These are phyloP conservation scores for Verticillium nubilum DNA, from an alignment of 2,329 filamentous ascomycete species.

Conservation along the genomic window DNA sequence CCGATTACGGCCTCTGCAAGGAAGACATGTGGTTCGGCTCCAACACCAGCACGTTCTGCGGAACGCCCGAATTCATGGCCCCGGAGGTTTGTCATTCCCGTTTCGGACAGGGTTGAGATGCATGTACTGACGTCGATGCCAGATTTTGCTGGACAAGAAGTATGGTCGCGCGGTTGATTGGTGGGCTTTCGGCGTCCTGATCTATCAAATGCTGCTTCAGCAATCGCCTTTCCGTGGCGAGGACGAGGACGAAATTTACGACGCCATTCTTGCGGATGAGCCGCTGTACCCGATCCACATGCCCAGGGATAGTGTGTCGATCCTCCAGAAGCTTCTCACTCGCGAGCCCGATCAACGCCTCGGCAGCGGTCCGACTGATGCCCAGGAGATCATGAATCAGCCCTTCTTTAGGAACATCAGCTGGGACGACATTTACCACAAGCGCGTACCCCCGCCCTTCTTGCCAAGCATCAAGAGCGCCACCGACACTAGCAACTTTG, in stretches of 20 bases:
- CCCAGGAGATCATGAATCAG: conserved; percentile 98
- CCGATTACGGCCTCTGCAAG: conserved; percentile 97
- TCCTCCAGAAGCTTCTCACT: conserved; percentile 93
- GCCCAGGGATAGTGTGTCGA: conserved; percentile 95
- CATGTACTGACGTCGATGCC: conserved; percentile 21
- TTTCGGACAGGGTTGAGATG: not conserved
- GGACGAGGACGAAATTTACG: conserved; percentile 98
- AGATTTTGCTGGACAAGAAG: conserved; percentile 97
- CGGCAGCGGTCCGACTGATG: conserved; percentile 91
- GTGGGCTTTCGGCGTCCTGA: conserved; percentile 99
- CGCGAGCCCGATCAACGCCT: conserved; percentile 90
- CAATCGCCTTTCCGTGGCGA: conserved; percentile 98
- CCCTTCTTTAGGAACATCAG: conserved; percentile 97
- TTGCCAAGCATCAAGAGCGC: conserved; percentile 82
- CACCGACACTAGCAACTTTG: conserved; percentile 99
- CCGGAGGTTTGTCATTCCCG: conserved; percentile 64
- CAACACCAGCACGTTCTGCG: conserved; percentile 96
- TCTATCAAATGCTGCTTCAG: conserved; percentile 99
- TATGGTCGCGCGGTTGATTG: conserved; percentile 96
- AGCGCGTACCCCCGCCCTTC: conserved; percentile 85
- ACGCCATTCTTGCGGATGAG: conserved; percentile 95
- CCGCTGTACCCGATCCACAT: conserved; percentile 98
- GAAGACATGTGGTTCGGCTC: conserved; percentile 99
- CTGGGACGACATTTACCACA: conserved; percentile 98
- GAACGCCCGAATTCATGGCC: conserved; percentile 99